Evolutionary conservation across 495 filamentous ascomycete species (phyloP).

Genomic region (Aspergillus sparsus): DNA sequence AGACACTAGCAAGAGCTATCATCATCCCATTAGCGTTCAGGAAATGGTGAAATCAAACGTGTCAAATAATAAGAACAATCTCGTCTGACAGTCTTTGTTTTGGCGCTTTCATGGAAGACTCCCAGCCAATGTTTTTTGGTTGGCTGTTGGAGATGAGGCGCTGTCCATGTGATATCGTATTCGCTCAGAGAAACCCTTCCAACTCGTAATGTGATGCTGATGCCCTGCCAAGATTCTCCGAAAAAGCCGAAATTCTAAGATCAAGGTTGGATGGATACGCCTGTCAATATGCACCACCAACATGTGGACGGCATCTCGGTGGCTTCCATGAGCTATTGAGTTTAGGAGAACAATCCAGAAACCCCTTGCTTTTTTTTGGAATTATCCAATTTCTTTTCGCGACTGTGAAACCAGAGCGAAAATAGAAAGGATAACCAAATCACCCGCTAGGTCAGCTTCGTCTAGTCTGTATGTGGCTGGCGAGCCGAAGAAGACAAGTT

Average conservation of each 20-base stretch:
- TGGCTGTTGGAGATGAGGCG: constrained; percentile 15
- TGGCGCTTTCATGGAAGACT: constrained; percentile 13
- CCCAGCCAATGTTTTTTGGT: constrained; percentile 18
- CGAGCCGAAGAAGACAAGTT: constrained; percentile 10
- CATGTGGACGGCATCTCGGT: not conserved
- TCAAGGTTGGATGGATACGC: not conserved
- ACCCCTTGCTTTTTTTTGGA: constrained; percentile 2
- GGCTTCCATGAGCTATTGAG: constrained; percentile 2
- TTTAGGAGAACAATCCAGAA: constrained; percentile 22
- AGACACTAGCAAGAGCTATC: constrained; percentile 17
- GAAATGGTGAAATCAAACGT: constrained; percentile 20
- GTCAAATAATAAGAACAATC: constrained; percentile 5
- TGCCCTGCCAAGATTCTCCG: constrained; percentile 2
- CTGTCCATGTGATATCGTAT: constrained; percentile 22
- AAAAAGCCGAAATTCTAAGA: constrained; percentile 1
- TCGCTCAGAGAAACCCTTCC: constrained; percentile 2
- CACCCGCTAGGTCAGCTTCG: constrained; percentile 16
- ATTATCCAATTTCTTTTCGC: not conserved
- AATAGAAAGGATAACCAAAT: constrained; percentile 17
- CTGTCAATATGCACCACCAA: not conserved
- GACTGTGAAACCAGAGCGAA: not conserved
- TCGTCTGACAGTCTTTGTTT: constrained; percentile 21
- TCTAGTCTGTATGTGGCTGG: constrained; percentile 20
- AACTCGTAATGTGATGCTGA: not conserved
- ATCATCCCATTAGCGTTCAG: constrained; percentile 13